Base-by-base conservation (phyloP, 176 grass and related monocot species). In the Tillandsia fasciculata region DNA sequence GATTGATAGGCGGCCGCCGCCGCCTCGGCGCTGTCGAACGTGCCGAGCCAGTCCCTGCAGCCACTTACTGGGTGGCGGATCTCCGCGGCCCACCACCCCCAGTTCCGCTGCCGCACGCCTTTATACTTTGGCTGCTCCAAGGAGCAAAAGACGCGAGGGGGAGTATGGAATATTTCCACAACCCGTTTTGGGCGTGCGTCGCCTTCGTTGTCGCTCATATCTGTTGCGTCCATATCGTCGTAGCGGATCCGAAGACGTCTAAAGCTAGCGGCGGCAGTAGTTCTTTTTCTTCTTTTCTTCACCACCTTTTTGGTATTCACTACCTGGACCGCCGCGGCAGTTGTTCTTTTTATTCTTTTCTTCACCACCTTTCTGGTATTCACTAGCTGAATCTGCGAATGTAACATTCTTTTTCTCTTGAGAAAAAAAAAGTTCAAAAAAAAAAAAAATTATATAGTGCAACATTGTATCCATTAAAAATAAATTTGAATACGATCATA, bases 1-100 rank as follows among this genome's bases (percentile, higher is more conserved):
- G 63, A 61, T 1, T 20, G 24, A 49, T 75, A 75, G 23, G 73
- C 73, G 13, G 73, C 73, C 12, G 86, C 83, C 52, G 91, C 90
- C 29, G 81, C 86, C 74, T 86, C 86, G 1, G 86, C 83, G 47
- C 83, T 86, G 77, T 88, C 79, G 83, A 89, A 94, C 50, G 90
- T 94, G 74, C 86, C 90, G 14, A 94, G 86, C 90, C 90, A 94
- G 49, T 63, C 48, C 22, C 73, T 12, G 49, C 22, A 49, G 7
- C 63, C 63, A 20, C 24, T 63, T 11, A 66, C 49, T 1, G 73
- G 48, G 50, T 75, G 50, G 22, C 73, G 73, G 73, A 75, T 75
- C 63, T 75, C 73, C 2, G 73, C 63, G 0, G 73, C 73, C 73
- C 73, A 75, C 53, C 66, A 52, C 2, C 73, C 73, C 73, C 63